Evolutionary conservation across 306 rosid species (phyloP).

Genomic region (Lathyrus aphaca): DNA sequence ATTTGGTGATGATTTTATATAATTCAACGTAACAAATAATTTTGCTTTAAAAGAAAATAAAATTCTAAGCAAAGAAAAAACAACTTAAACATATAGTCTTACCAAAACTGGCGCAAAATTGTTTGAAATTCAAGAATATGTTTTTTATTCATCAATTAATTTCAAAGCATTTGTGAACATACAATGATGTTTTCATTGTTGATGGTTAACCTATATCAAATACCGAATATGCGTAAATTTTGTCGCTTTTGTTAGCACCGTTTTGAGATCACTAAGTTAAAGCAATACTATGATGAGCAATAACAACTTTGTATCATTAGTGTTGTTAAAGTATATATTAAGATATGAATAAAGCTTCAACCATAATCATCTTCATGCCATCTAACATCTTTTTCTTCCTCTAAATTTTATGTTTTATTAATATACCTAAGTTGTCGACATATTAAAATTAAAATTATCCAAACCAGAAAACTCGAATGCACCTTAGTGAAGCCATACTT

Average conservation of each 20-base stretch:
- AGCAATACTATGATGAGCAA: slow-evolving; percentile 52
- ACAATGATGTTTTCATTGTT: slow-evolving; percentile 37
- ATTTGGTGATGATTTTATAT: slow-evolving; percentile 4
- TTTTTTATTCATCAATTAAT: slow-evolving; percentile 1
- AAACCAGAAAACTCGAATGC: too few species aligned
- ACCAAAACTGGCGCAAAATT: slow-evolving; percentile 47
- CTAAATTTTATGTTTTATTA: slow-evolving; percentile 36
- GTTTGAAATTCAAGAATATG: slow-evolving; percentile 49
- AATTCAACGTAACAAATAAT: slow-evolving; percentile 1
- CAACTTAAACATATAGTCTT: slow-evolving; percentile 22
- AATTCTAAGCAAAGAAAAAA: slow-evolving; percentile 16
- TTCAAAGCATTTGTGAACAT: slow-evolving; percentile 39
- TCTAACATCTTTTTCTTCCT: slow-evolving; percentile 60
- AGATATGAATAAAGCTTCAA: slow-evolving; percentile 73
- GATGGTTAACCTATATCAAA: slow-evolving; percentile 45
- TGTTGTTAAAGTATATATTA: slow-evolving; percentile 56
- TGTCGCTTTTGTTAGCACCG: slow-evolving; percentile 50
- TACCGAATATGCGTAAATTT: slow-evolving; percentile 47
- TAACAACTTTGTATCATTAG: slow-evolving; percentile 68
- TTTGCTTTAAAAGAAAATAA: slow-evolving; percentile 8
- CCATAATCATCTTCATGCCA: slow-evolving; percentile 79
- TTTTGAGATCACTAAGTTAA: slow-evolving; percentile 68
- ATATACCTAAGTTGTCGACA: too few species aligned
- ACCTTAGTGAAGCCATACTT: too few species aligned
- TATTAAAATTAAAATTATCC: too few species aligned